Evolutionary conservation across 2,329 filamentous ascomycete genomes (phyloP), one percentile per base, ranked within the genome.

Genomic region (Neocucurbitaria cava): DNA sequence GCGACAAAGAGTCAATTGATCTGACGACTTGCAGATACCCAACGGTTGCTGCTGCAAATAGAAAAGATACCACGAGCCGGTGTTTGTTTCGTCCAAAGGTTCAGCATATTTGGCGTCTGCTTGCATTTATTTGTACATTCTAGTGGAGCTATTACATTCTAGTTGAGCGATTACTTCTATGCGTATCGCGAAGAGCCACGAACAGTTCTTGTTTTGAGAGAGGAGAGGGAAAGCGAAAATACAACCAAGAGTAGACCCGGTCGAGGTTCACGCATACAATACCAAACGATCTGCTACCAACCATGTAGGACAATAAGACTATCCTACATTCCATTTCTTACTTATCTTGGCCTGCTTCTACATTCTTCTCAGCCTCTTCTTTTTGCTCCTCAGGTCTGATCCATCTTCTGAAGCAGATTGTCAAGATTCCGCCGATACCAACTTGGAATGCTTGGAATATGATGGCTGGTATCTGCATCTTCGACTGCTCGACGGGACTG

Each of bases 381-480:
- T 50, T 77, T 69, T 86, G 82, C 63, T 87, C 85, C 21, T 86
- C 83, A 0, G 81, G 83, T 52, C 85, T 66, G 13, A 80, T 72
- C 77, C 78, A 80, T 54, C 61, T 69, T 17, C 77, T 67, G 54
- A 81, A 79, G 0, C 68, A 55, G n/a, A 76, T 71, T 0, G 79
- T 78, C 62, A 79, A 59, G 17, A 80, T 52, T 2, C 76, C 77
- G 1, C 77, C 77, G 31, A 76, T 72, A 2, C 69, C 74, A 8
- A 80, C 73, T 60, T 79, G 77, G n/a, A 81, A 68, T 1, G 72
- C 77, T 55, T 80, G 78, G 54, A 77, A 89, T 15, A 89, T 77
- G 35, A 89, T 77, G 15, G 88, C 83, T 0, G 87, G 87, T 26
- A 89, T 84, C 67, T 87, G 84, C 41, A 89, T 82, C 61, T 83